Evolutionary conservation across 1,139 yeast genomes (phyloP).

Genomic region (Taphrina communis): DNA sequence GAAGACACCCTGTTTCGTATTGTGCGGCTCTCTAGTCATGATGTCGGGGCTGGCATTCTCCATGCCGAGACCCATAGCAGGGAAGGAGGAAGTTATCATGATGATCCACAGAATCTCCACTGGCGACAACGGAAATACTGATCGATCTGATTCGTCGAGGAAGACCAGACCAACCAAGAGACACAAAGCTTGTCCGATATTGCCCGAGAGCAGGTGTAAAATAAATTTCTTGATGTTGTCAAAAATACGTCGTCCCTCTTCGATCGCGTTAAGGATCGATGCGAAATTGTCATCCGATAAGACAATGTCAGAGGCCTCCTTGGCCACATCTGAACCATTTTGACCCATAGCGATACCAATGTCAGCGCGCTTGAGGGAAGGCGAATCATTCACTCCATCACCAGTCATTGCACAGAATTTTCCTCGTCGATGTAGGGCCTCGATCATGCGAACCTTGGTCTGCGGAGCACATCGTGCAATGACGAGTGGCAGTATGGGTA

Average conservation of each 20-base stretch:
- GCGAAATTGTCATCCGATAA: conserved; percentile 79
- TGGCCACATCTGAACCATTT: conserved; percentile 81
- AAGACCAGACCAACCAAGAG: conserved; percentile 75
- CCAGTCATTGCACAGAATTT: conserved; percentile 86
- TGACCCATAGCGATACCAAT: conserved; percentile 90
- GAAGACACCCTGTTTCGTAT: conserved; percentile 64
- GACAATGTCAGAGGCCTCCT: conserved; percentile 78
- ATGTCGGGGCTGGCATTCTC: conserved; percentile 71
- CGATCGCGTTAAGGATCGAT: conserved; percentile 75
- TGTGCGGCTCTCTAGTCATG: conserved; percentile 68
- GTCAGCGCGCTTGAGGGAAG: conserved; percentile 77
- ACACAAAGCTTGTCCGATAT: conserved; percentile 77
- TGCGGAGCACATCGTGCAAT: conserved; percentile 87
- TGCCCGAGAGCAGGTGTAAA: conserved; percentile 76
- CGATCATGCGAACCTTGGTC: conserved; percentile 83
- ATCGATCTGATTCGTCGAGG: conserved; percentile 62
- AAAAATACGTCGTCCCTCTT: conserved; percentile 83
- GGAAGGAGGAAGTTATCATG: conserved; percentile 79
- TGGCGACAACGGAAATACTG: conserved; percentile 79
- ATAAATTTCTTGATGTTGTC: conserved; percentile 81
- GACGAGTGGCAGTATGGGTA: conserved; percentile 76
- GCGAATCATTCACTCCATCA: conserved; percentile 86
- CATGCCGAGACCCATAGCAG: conserved; percentile 85
- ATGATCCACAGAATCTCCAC: conserved; percentile 82
- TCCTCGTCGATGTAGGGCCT: conserved; percentile 73